Base-by-base conservation (phyloP, 257 asterid species). In the Rehmannia glutinosa region DNA sequence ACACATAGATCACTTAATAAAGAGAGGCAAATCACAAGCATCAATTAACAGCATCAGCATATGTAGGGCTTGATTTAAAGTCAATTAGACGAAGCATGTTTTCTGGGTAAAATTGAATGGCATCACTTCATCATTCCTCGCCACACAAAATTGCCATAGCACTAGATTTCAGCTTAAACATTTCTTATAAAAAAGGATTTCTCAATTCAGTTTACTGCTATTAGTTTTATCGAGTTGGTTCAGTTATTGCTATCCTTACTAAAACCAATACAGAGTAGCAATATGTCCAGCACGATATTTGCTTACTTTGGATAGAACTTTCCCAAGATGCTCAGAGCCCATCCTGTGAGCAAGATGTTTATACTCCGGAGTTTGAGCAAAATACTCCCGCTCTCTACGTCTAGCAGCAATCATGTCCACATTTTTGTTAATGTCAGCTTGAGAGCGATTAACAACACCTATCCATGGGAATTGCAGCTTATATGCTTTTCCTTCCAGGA, bases 371-470 rank as follows among this genome's bases (percentile, higher is more conserved):
- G 89, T 82, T 59, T 73, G 83, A 25, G 83, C 66, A 71, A 88
- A 88, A 72, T 88, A 88, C 64, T 88, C 94, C 27, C 81, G 73
- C 75, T 88, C 96, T 78, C 84, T 78, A 43, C 77, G 82, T 58
- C 96, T 84, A 75, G 96, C 93, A 77, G 96, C 96, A 78, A 88
- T 82, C 96, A 88, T 88, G 79, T 88, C 96, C 43, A 84, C 89
- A 55, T 82, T 84, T 70, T 84, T 86, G 72, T 88, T 88, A 36
- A 88, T 88, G 74, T 88, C 96, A 45, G 83, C 86, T 77, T 86
- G 96, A 64, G 96, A 88, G 50, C 96, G 94, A 81, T 88, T 88
- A 58, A 88, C 96, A 71, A 88, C 87, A 82, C 96, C 96, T 62
- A 88, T 82, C 96, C 96, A 88, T 47, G 94, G 96, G 73, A 82